These are phyloP conservation scores for Sugiyamaella sp. DNA, from an alignment of 1,139 yeast species.

Conservation along the genomic window DNA sequence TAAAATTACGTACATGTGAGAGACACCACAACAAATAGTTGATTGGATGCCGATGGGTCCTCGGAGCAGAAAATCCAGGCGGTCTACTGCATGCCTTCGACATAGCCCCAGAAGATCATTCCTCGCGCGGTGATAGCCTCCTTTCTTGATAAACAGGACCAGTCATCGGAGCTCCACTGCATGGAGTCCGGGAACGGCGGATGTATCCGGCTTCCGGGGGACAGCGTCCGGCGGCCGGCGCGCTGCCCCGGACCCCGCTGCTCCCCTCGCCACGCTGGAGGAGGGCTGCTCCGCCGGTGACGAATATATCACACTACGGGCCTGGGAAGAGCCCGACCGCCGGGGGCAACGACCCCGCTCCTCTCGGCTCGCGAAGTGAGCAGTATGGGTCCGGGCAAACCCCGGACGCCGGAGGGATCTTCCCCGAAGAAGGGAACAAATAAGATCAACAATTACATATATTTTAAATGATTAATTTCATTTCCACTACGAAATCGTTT, in stretches of 20 bases:
- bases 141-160: too few species aligned
- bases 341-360: neutral
- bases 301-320: too few species aligned
- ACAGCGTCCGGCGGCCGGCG: neutral
- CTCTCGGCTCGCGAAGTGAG: too few species aligned
- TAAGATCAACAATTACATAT: neutral
- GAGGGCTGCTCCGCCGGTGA: neutral
- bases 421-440: neutral
- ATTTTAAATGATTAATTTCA: slow-evolving; percentile 7
- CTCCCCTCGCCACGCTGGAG: neutral
- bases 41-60: too few species aligned
- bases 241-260: neutral
- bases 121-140: too few species aligned
- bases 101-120: too few species aligned
- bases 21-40: too few species aligned
- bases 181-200: too few species aligned
- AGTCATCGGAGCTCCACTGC: too few species aligned
- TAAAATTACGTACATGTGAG: too few species aligned
- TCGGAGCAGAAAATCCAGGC: too few species aligned
- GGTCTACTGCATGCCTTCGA: neutral
- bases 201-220: neutral
- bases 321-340: neutral
- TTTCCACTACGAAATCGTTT: slow-evolving; percentile 28
- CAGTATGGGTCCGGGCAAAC: slow-evolving; percentile 7
- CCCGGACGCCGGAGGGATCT: slow-evolving; percentile 7